Base-by-base conservation (phyloP, 805 yeast species). In the Candida krabiensis region DNA sequence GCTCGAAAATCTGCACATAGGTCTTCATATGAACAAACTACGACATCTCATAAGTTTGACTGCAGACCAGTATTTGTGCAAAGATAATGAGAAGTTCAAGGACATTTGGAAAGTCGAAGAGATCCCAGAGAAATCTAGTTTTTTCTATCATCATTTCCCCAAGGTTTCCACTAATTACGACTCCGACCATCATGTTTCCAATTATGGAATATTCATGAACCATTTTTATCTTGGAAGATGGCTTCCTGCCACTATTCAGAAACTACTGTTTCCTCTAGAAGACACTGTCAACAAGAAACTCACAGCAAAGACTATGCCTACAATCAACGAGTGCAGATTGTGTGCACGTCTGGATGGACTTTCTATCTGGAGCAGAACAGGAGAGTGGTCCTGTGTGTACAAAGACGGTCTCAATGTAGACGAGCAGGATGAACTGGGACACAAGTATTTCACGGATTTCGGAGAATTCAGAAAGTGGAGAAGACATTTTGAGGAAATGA, bases 141-240 rank as follows among this genome's bases (percentile, higher is more conserved):
- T 52, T 33, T 61, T 61, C 40, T 60, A 60, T 38, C 52, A 55
- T 30, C 60, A 57, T 34, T 61, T 49, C 38, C 64, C 66, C 4
- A 58, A 58, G 39, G 57, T 56, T 19, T 52, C 63, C 3, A 46
- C 64, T 4, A 58, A 54, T 38, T 50, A 56, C 22, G 66, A 61
- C 25, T 41, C 49, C 7, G 62, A 58, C 19, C 63, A 58, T 44
- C 65, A 61, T 25, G 54, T 56, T 23, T 43, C 56, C 2, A 53
- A 49, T 32, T 46, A 46, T 28, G 49, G 49, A 9, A 53, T 53
- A 12, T 56, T 50, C 26, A 27, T 58, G 45, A 57, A 55, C 37
- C 63, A 61, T 40, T 61, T 58, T 32, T 61, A 60, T 34, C 43
- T 61, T 4, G 61, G 58, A 2, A 41, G 66, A 44, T 61, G 66